These are phyloP conservation scores for Tetrastigma voinierianum DNA, from an alignment of 164 flowering plant genomes.

Conservation along the genomic window DNA sequence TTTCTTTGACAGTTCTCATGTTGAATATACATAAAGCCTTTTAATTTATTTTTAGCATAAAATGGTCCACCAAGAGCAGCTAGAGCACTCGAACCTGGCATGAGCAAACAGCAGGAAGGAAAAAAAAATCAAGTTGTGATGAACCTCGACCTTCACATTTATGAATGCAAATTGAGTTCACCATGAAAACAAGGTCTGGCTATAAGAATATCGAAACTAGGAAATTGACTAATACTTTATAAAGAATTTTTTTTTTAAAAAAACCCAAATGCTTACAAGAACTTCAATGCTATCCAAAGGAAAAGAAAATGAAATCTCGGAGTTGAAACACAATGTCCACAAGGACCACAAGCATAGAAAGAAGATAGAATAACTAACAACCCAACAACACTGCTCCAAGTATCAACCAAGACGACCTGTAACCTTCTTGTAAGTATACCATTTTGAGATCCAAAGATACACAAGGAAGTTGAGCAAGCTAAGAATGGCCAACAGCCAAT, in stretches of 20 bases:
- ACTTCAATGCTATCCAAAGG: too few species aligned
- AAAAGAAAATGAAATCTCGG: too few species aligned
- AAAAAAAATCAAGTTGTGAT: too few species aligned
- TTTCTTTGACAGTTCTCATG: too few species aligned
- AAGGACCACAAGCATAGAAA: not conserved
- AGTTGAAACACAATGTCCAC: not conserved
- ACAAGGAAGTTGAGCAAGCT: conserved; percentile 28
- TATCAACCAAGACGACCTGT: conserved; percentile 10
- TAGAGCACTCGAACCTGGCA: too few species aligned
- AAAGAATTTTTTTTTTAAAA: too few species aligned
- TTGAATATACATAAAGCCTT: too few species aligned
- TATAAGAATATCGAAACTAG: not conserved
- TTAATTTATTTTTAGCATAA: too few species aligned
- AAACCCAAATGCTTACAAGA: too few species aligned
- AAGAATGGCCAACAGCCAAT: conserved; percentile 31
- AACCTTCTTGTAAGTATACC: conserved; percentile 33
- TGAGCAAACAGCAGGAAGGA: too few species aligned
- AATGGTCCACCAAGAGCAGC: too few species aligned
- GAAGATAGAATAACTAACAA: not conserved
- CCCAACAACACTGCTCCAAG: not conserved
- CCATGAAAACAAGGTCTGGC: not conserved
- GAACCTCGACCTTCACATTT: not conserved
- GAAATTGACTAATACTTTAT: not conserved
- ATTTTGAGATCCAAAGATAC: conserved; percentile 29
- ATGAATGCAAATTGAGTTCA: too few species aligned